Evolutionary conservation across 2,329 filamentous ascomycete genomes (phyloP).

Genomic region (Epicoccum nigrum): DNA sequence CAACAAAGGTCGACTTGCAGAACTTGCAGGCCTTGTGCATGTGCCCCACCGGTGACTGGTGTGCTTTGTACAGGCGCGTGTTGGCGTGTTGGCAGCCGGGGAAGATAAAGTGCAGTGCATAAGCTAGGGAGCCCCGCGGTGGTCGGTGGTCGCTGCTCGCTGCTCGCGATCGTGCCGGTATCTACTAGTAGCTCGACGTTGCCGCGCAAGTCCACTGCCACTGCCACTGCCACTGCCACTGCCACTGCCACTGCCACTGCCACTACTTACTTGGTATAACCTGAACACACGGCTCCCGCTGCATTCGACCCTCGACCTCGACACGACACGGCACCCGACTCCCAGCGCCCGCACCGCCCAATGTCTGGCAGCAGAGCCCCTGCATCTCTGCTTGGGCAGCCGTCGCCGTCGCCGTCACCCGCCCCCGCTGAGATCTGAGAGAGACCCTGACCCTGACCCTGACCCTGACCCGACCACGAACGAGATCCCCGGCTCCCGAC

Average conservation of each 20-base stretch:
- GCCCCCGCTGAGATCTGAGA: conserved; percentile 16
- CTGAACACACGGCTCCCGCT: too few species aligned
- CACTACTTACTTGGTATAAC: too few species aligned
- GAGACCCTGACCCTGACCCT: not conserved
- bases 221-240: too few species aligned
- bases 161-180: too few species aligned
- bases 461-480: too few species aligned
- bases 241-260: too few species aligned
- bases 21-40: not conserved
- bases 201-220: too few species aligned
- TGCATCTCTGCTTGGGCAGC: conserved; percentile 31
- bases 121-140: not conserved
- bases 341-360: conserved; percentile 5
- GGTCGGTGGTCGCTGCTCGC: too few species aligned
- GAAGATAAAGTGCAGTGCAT: not conserved
- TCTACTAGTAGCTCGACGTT: too few species aligned
- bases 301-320: not conserved
- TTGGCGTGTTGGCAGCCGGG: not conserved
- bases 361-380: conserved; percentile 33
- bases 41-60: not conserved
- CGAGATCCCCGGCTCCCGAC: not conserved
- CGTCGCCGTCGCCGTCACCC: conserved; percentile 25
- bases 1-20: not conserved
- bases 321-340: not conserved
- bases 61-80: not conserved